Evolutionary conservation across 306 rosid species (phyloP), one percentile per base, ranked within the genome.

Genomic region (Oemleria cerasiformis): DNA sequence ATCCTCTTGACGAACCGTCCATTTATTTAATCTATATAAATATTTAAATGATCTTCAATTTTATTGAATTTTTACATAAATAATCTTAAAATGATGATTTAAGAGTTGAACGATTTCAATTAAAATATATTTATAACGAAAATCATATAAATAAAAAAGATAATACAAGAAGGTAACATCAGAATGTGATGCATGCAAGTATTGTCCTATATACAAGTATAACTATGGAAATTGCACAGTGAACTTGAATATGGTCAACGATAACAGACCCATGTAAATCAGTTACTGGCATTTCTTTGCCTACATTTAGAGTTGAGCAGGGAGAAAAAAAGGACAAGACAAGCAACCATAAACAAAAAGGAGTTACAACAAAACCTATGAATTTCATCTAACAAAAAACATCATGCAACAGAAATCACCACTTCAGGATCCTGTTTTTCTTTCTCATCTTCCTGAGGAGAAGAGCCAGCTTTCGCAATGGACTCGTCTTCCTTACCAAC

Each of bases 331-430:
- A 3, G 50, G 13, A 40, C 45, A 40, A 41, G 14, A 58, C 57
- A 4, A 67, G 71, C n/a, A 17, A 39, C 19, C 50, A 53, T 19
- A 38, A 53, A 51, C 63, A 68, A 20, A 39, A 68, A 40, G 23
- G 73, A 30, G 30, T 14, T 11, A 13, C 5, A 58, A 30, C n/a
- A 58, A 68, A 68, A 38, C 61, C 63, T 39, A 68, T 17, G 49
- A 68, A 50, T 4, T 20, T 53, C 64, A 38, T n/a, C 39, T 14
- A 5, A 4, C 38, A 38, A 39, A 53, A 47, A 7, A 19, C 39
- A 51, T 51, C 73, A 54, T 21, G 63, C 40, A 41, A 41, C 73
- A 49, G 19, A 42, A 36, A 30, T 34, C 34, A n/a, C 72, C 50
- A n/a, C 13, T 41, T 51, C 44, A 36, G 72, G 60, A 21, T 42